These are phyloP conservation scores for Penicillium atrosanguineum DNA, from an alignment of 495 filamentous ascomycete genomes.

Conservation along the genomic window DNA sequence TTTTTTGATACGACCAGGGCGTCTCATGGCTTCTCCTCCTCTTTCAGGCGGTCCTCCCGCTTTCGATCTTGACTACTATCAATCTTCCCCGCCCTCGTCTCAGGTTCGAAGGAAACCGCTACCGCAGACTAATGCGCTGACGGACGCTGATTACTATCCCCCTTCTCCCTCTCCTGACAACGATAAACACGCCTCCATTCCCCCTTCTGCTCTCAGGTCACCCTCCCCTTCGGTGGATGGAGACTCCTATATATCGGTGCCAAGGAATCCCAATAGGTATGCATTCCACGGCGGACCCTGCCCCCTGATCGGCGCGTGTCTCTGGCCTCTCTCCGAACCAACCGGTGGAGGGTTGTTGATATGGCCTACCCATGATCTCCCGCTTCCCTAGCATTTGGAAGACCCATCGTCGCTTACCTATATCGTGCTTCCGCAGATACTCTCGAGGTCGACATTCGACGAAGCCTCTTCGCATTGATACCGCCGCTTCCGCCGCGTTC, in stretches of 20 bases:
- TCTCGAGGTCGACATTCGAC: constrained; percentile 34
- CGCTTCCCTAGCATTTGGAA: constrained; percentile 22
- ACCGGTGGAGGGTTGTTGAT: constrained; percentile 3
- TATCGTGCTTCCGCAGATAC: constrained; percentile 32
- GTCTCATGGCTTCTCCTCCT: constrained; percentile 29
- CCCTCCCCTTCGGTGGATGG: constrained; percentile 31
- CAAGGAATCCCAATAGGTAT: constrained; percentile 45
- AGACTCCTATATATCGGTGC: constrained; percentile 31
- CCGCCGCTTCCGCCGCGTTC: constrained; percentile 25
- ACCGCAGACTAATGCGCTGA: constrained; percentile 33
- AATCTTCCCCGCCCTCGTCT: constrained; percentile 21
- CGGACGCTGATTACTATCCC: constrained; percentile 20
- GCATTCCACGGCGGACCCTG: constrained; percentile 11
- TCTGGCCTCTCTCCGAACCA: constrained; percentile 8
- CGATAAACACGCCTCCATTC: constrained; percentile 27
- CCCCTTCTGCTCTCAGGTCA: constrained; percentile 19
- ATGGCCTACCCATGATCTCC: constrained; percentile 24
- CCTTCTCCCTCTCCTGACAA: constrained; percentile 29
- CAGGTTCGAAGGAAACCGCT: constrained; percentile 41
- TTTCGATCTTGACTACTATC: constrained; percentile 15
- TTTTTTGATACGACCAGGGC: constrained; percentile 24
- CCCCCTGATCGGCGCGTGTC: constrained; percentile 7
- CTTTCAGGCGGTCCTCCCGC: constrained; percentile 28
- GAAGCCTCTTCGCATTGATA: constrained; percentile 39
- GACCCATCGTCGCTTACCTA: constrained; percentile 29